Base-by-base conservation (phyloP, 495 filamentous ascomycete species). In the Parathielavia hyrcaniae region DNA sequence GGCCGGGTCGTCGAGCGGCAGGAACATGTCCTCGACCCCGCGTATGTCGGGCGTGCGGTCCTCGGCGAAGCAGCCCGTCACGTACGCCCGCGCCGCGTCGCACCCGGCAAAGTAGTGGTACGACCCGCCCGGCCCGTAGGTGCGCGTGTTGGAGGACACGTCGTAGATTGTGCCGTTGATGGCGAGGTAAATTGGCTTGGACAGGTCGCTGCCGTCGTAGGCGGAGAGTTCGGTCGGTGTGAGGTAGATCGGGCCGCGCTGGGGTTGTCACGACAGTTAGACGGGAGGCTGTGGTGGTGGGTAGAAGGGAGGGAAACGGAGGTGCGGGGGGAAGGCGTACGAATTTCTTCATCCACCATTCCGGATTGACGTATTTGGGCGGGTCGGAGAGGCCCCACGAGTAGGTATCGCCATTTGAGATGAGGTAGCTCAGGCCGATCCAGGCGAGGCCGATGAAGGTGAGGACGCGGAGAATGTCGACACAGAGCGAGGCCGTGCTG, bases 101-200 rank as follows among this genome's bases (percentile, higher is more conserved):
- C 78, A 76, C 34, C 93, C 93, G 0, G 90, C 78, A 72, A 99
- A 96, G 75, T 88, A 87, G 52, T 83, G 77, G 78, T 99, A 99
- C 46, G 79, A 81, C 3, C 93, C 95, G 17, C 89, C 91, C 0
- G 91, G 89, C 1, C 93, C 92, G 80, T 99, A 98, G 62, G 86
- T 83, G 19, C 75, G 71, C 0, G 78, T 82, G 60, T 86, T 87
- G 7, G 81, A 75, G 13, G 86, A 85, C 38, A 99, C 95, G 71
- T 99, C 93, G 81, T 90, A 97, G 76, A 99, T 89, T 58, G 81
- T 86, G 53, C 91, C 88, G 76, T 99, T 99, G 46, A 99, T 80
- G 52, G 89, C 90, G 49, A 99, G 78, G 73, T 95, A 91, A 71
- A 99, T 85, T 5, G 93, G 95, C 20, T 86, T 82, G 17, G 66